Percentiles rank a stretch among this genome's conserved stretches.
phyloP scores from a whole-genome alignment of 1,284 basidiomycete species.

The Ustilago lituana region DNA sequence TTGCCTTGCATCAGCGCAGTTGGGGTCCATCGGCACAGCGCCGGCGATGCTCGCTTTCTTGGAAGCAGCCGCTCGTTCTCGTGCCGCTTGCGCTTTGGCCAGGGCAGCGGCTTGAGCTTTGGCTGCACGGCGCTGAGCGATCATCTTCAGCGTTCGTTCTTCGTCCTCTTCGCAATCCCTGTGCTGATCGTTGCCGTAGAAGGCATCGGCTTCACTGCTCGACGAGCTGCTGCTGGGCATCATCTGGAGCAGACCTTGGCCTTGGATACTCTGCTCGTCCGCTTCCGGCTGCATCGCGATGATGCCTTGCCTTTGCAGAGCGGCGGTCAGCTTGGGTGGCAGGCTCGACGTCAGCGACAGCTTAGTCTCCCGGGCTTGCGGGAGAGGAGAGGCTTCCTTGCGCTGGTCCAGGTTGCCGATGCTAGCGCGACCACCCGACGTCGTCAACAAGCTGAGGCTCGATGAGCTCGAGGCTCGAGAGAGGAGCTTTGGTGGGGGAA shows the following conservation, averaged over 20 bases:
- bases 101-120: constrained; percentile 36
- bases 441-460: constrained; percentile 49
- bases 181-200: constrained; percentile 7
- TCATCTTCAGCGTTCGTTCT: constrained; percentile 59
- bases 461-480: constrained; percentile 50
- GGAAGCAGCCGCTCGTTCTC: constrained; percentile 5
- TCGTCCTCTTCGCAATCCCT: constrained; percentile 59
- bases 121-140: constrained; percentile 57
- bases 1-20: constrained; percentile 43
- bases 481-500: constrained; percentile 41
- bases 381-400: constrained; percentile 15
- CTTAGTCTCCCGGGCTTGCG: constrained; percentile 4
- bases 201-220: constrained; percentile 45
- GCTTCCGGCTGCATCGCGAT: constrained; percentile 28
- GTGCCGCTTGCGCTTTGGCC: constrained; percentile 23
- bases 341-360: constrained; percentile 32
- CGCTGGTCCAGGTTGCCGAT: constrained; percentile 30
- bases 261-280: constrained; percentile 1
- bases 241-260: constrained; percentile 48
- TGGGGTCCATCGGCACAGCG: constrained; percentile 12
- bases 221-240: constrained; percentile 61
- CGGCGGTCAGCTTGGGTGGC: constrained; percentile 38
- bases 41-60: constrained; percentile 6
- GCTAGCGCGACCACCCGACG: constrained; percentile 48
- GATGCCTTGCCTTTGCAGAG: constrained; percentile 49